phyloP scores from a whole-genome alignment of 441 rosid species.

The Syzygium malaccense region DNA sequence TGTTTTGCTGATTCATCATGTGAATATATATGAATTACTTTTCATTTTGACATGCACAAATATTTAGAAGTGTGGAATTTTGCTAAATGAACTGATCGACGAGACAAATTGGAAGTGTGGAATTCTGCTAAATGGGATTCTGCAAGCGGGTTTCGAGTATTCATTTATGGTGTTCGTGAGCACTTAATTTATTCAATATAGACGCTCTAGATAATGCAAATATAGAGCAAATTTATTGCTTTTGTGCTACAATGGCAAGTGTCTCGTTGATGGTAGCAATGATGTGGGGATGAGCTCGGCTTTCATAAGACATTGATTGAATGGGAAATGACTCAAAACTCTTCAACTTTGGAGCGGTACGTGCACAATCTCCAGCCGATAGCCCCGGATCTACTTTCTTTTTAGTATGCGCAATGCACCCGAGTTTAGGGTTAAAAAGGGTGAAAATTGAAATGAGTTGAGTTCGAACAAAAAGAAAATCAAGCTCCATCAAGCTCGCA shows the following conservation, averaged over 20 bases:
- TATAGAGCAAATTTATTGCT: background rate
- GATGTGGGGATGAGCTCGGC: background rate
- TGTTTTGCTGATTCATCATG: background rate
- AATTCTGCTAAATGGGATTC: background rate
- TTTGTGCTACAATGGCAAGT: background rate
- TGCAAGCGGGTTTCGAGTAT: background rate
- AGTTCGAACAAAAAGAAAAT: background rate
- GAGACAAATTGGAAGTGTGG: background rate
- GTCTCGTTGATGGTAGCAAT: background rate
- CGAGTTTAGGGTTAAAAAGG: background rate
- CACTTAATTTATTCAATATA: background rate
- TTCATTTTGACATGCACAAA: too few species aligned
- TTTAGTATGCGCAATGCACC: background rate
- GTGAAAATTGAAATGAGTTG: background rate
- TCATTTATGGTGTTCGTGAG: background rate
- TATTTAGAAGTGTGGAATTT: background rate
- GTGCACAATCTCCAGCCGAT: background rate
- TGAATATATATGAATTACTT: background rate
- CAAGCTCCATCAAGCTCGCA: background rate
- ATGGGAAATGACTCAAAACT: background rate
- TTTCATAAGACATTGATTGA: background rate
- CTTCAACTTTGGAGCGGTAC: background rate
- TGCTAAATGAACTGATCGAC: background rate
- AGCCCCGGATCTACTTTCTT: background rate
- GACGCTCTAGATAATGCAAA: background rate